phyloP scores from a whole-genome alignment of 2,329 filamentous ascomycete species.

The Diaporthe australafricana region DNA sequence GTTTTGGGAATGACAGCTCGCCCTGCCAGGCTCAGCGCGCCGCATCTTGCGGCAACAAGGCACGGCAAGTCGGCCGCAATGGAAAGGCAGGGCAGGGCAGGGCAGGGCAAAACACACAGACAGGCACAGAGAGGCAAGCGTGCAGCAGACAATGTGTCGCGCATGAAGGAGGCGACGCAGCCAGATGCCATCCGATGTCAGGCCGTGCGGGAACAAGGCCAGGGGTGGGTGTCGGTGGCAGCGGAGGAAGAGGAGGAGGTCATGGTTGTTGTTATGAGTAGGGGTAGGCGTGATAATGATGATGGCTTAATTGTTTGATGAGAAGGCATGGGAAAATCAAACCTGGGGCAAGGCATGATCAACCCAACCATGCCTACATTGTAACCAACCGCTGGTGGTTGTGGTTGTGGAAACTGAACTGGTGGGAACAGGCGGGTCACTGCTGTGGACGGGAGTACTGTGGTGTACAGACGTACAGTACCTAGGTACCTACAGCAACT shows the following conservation, averaged over 20 bases:
- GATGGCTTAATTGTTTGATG: not conserved
- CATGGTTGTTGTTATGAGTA: slow-evolving; percentile 3
- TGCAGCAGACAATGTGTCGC: not conserved
- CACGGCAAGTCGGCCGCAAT: too few species aligned
- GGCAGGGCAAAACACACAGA: slow-evolving; percentile 12
- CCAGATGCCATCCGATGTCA: slow-evolving; percentile 21
- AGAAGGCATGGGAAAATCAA: slow-evolving; percentile 19
- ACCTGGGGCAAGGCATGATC: slow-evolving; percentile 12
- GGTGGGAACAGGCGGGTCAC: not conserved
- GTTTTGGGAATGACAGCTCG: slow-evolving; percentile 28
- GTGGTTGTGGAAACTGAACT: not conserved
- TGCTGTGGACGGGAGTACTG: not conserved
- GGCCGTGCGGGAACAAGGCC: slow-evolving; percentile 5
- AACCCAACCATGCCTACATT: not conserved
- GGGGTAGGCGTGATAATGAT: not conserved
- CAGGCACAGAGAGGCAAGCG: not conserved
- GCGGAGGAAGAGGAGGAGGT: not conserved
- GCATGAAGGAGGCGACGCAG: not conserved
- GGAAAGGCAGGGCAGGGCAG: not conserved
- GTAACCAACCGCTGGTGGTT: not conserved
- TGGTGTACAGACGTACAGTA: not conserved
- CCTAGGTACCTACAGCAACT: too few species aligned
- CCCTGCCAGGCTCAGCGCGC: not conserved
- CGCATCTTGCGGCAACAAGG: not conserved
- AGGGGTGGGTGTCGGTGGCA: not conserved